phyloP scores from a whole-genome alignment of 768 basidiomycete species.

The Xerocomellus amylosporus region DNA sequence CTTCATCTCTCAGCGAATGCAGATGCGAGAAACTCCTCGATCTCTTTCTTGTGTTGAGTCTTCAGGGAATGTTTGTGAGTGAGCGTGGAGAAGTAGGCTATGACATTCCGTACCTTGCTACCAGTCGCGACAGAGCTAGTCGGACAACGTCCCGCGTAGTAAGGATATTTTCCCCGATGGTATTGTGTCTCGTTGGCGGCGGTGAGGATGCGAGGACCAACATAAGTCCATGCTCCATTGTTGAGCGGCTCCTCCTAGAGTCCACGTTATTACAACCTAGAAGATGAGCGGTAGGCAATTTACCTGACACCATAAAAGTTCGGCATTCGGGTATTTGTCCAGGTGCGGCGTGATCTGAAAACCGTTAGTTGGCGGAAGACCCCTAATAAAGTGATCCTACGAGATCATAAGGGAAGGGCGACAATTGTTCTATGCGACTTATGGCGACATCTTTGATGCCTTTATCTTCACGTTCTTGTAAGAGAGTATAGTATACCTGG shows the following conservation, averaged over 20 bases:
- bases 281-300: neutral
- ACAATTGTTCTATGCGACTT: slow-evolving; percentile 91
- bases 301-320: slow-evolving; percentile 89
- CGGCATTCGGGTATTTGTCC: slow-evolving; percentile 95
- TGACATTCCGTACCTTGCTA: slow-evolving; percentile 66
- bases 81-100: neutral
- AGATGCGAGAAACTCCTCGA: slow-evolving; percentile 64
- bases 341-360: slow-evolving; percentile 84
- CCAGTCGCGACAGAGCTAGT: slow-evolving; percentile 91
- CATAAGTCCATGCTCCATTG: slow-evolving; percentile 96
- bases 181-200: slow-evolving; percentile 88
- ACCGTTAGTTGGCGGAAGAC: slow-evolving; percentile 3
- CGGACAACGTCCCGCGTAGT: slow-evolving; percentile 90
- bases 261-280: slow-evolving; percentile 1
- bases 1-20: slow-evolving; percentile 47
- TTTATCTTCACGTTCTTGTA: slow-evolving; percentile 86
- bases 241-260: slow-evolving; percentile 89
- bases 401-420: slow-evolving; percentile 96
- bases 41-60: slow-evolving; percentile 88
- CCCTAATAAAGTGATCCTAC: slow-evolving; percentile 41
- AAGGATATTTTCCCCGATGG: slow-evolving; percentile 88
- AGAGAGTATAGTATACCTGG: slow-evolving; percentile 89
- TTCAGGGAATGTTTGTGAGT: slow-evolving; percentile 26
- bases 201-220: slow-evolving; percentile 90
- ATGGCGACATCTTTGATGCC: slow-evolving; percentile 94